Base-by-base conservation (phyloP, 345 rosid species). In the Citrus maxima region DNA sequence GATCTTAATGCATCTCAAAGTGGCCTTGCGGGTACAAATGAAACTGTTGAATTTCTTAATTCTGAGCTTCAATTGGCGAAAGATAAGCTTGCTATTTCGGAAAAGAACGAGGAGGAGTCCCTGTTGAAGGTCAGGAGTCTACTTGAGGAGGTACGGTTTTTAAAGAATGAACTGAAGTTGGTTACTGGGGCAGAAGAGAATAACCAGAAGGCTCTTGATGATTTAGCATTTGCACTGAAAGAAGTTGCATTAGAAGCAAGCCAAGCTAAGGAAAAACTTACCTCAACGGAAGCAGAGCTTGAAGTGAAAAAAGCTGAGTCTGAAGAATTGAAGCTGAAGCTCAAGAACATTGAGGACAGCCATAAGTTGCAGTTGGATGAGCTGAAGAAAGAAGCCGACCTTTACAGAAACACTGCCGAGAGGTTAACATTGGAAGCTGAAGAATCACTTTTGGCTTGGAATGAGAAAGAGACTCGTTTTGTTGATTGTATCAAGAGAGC, bases 161-260 rank as follows among this genome's bases (percentile, higher is more conserved):
- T 93, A 7, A 88, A 80, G 77, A 81, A 19, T 58, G 92, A 91
- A 75, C 74, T 94, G 75, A 89, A 87, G 42, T 69, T 73, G 24
- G 88, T 94, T 0, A 84, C 69, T 0, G 88, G 83, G 59, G 98
- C 93, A 1, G 99, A 96, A 75, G 91, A 85, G 76, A 91, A 91
- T 25, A 89, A 88, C 89, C 88, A 87, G 88, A 93, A 87, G 82
- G 99, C 97, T 14, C 86, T 94, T 95, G 99, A 96, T 73, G 97
- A 87, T 82, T 77, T 94, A 38, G 99, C 97, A 2, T 55, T 89
- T 7, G 99, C 91, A 4, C 81, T 96, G 65, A 88, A 86, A 77
- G 99, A 96, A 82, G 99, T 96, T 0, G 94, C 90, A 16, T 82
- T 89, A 1, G 94, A 96, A 40, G 80, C 84, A 13, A 82, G 74